phyloP scores from a whole-genome alignment of 2,329 filamentous ascomycete genomes.

The Karstenula rhodostoma region DNA sequence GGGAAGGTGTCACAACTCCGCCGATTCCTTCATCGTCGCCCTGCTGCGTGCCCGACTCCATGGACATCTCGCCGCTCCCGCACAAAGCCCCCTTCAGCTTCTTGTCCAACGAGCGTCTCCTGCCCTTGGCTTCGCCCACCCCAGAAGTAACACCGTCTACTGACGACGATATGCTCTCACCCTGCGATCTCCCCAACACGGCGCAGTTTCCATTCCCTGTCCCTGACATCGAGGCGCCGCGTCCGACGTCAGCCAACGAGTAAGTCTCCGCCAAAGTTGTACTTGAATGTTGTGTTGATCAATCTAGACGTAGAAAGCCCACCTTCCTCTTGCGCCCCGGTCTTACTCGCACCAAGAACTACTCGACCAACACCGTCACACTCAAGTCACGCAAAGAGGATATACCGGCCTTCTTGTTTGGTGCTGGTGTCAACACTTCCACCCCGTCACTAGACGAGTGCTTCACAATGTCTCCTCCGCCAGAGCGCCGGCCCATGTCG shows the following conservation, averaged over 20 bases:
- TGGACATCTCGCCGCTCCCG: conserved; percentile 91
- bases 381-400: conserved; percentile 67
- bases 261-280: conserved; percentile 29
- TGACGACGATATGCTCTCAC: conserved; percentile 56
- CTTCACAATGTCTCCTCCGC: conserved; percentile 81
- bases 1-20: conserved; percentile 81
- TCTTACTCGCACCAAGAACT: conserved; percentile 76
- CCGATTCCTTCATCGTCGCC: conserved; percentile 87
- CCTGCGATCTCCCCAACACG: conserved; percentile 39
- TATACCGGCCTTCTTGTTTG: conserved; percentile 79
- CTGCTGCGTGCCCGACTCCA: conserved; percentile 73
- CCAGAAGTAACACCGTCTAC: conserved; percentile 60
- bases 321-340: conserved; percentile 76
- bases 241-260: conserved; percentile 49
- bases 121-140: conserved; percentile 73
- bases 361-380: conserved; percentile 72
- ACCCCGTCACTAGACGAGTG: conserved; percentile 78
- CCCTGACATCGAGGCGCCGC: conserved; percentile 40
- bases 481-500: conserved; percentile 69
- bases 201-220: conserved; percentile 35
- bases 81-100: conserved; percentile 78
- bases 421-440: conserved; percentile 63
- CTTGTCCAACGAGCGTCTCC: conserved; percentile 64
- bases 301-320: conserved; percentile 43
- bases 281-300: conserved; percentile 28